Evolutionary conservation across 2,329 filamentous ascomycete species (phyloP).

Genomic region (Ascochyta rabiei): DNA sequence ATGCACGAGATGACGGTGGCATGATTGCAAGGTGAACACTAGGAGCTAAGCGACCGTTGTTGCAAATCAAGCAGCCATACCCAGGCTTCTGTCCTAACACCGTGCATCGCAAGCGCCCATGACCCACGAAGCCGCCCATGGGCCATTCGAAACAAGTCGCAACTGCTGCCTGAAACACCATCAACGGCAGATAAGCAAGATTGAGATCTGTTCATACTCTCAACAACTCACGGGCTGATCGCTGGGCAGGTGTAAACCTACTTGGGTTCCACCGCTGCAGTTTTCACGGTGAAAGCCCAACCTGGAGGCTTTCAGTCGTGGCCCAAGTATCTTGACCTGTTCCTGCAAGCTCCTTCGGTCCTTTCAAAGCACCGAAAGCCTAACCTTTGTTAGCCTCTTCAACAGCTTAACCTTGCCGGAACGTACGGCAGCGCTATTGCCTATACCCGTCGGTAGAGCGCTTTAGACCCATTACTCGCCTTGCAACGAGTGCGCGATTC

Average conservation of each 20-base stretch:
- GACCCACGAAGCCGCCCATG: slow-evolving; percentile 4
- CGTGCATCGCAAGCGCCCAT: slow-evolving; percentile 7
- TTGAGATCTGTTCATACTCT: not conserved
- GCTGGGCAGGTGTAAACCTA: not conserved
- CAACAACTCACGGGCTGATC: not conserved
- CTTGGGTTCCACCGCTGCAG: not conserved
- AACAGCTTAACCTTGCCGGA: slow-evolving; percentile 3
- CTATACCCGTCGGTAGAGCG: not conserved
- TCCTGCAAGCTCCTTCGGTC: not conserved
- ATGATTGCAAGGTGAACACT: slow-evolving; percentile 12
- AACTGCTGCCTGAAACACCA: slow-evolving; percentile 5
- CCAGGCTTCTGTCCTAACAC: not conserved
- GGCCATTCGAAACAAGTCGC: slow-evolving; percentile 4
- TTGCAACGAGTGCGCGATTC: not conserved
- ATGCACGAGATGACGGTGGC: not conserved
- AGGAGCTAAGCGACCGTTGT: slow-evolving; percentile 12
- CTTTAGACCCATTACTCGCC: slow-evolving; percentile 3
- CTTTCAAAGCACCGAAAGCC: not conserved
- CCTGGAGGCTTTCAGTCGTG: not conserved
- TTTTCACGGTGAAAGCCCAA: not conserved
- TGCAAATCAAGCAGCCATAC: slow-evolving; percentile 15
- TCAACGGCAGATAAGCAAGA: slow-evolving; percentile 2
- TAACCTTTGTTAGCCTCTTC: not conserved
- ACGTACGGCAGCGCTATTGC: slow-evolving; percentile 6
- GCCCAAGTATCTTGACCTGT: not conserved